These are phyloP conservation scores for Schizopora paradoxa DNA, from an alignment of 1,284 basidiomycete species.

Conservation along the genomic window DNA sequence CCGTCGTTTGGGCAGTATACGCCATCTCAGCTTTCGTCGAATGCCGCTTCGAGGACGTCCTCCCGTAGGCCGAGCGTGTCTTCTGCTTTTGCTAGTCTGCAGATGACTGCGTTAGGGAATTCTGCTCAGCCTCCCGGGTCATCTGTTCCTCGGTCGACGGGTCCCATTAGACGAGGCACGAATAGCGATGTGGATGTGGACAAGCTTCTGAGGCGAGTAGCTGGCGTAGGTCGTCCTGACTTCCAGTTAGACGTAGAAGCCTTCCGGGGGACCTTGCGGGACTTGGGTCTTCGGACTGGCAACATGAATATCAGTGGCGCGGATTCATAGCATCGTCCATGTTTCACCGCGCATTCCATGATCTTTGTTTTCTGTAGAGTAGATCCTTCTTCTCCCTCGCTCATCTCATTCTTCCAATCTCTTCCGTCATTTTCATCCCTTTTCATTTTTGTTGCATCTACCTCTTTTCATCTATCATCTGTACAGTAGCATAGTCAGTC, in stretches of 20 bases:
- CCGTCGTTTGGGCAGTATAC: too few relatives aligned
- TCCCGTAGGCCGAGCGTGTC: neutral
- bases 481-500: too few relatives aligned
- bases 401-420: too few relatives aligned
- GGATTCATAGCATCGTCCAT: too few relatives aligned
- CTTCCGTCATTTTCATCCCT: too few relatives aligned
- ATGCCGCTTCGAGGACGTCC: neutral
- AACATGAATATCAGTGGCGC: too few relatives aligned
- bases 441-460: too few relatives aligned
- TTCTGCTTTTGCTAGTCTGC: neutral
- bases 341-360: too few relatives aligned
- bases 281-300: neutral
- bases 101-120: neutral
- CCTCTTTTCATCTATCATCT: too few relatives aligned
- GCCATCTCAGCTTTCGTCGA: neutral
- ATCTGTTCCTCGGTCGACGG: neutral
- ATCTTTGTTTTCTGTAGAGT: too few relatives aligned
- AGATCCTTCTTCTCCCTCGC: too few relatives aligned
- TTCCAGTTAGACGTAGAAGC: conserved; percentile 18
- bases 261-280: conserved; percentile 14
- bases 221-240: conserved; percentile 11
- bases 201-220: conserved; percentile 8
- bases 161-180: neutral
- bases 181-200: conserved; percentile 2
- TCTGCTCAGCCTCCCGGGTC: neutral